Conservation (phyloP, 257 asterid genomes). For the Datura wrightii region DNA sequence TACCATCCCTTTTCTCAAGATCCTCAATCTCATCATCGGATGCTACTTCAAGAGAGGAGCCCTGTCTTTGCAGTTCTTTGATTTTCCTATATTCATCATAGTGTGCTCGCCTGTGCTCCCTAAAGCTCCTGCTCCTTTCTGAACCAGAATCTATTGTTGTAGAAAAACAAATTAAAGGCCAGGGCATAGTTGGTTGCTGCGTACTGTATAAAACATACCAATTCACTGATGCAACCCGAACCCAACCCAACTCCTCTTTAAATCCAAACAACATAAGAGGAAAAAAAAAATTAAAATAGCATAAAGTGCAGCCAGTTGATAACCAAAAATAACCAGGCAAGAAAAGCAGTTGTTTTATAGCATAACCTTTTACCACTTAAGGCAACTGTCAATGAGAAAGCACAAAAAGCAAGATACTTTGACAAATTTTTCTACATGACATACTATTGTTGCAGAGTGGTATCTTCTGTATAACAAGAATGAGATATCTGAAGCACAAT, state of each 20-base stretch:
- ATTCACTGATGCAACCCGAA: neutral
- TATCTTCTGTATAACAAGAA: neutral
- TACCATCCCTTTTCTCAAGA: conserved; percentile 32
- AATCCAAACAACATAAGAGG: neutral
- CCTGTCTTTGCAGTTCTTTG: conserved; percentile 62
- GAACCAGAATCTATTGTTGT: conserved; percentile 43
- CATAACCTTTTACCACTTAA: neutral
- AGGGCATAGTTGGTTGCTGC: neutral
- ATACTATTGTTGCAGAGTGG: neutral
- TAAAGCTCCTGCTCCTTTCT: conserved; percentile 68
- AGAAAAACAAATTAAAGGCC: neutral
- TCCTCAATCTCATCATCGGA: conserved; percentile 56
- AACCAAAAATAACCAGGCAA: conserved; percentile 21
- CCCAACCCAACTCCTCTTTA: neutral
- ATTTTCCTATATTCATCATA: conserved; percentile 82
- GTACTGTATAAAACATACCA: neutral
- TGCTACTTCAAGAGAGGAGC: conserved; percentile 56
- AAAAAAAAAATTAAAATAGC: neutral
- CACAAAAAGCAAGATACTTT: conserved; percentile 7
- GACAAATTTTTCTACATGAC: neutral
- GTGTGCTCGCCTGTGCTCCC: conserved; percentile 85
- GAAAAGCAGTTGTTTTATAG: neutral
- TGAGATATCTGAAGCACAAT: neutral
- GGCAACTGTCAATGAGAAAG: neutral
- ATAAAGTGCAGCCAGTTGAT: conserved; percentile 13